Conservation (phyloP, 2,329 filamentous ascomycete species). For the Epichloe brachyelytri region DNA sequence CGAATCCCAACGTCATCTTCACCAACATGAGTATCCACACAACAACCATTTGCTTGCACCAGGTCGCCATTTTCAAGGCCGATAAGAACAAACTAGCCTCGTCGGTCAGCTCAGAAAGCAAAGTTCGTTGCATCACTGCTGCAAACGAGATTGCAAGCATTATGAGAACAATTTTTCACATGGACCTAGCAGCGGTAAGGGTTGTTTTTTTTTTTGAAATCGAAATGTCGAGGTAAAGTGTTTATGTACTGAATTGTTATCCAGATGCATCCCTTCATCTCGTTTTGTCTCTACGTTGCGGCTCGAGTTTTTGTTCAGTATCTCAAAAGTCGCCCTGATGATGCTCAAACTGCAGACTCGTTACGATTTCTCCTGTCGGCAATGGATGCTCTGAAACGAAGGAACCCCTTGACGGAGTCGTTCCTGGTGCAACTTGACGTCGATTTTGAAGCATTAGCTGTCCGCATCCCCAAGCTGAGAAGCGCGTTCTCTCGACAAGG, state of each 20-base stretch:
- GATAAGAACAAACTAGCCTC: conserved; percentile 72
- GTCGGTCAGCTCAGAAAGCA: conserved; percentile 76
- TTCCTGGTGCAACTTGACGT: conserved; percentile 90
- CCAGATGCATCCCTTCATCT: conserved; percentile 90
- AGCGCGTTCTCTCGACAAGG: conserved; percentile 39
- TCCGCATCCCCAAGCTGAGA: conserved; percentile 45
- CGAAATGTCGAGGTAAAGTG: background rate
- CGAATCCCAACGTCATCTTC: conserved; percentile 77
- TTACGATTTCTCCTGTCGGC: conserved; percentile 83
- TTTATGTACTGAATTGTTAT: background rate
- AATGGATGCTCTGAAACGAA: conserved; percentile 77
- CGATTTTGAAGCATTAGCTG: conserved; percentile 64
- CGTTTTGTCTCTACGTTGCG: conserved; percentile 92
- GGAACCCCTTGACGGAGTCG: conserved; percentile 85
- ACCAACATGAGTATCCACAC: conserved; percentile 96
- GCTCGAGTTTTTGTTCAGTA: conserved; percentile 93
- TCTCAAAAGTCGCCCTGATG: conserved; percentile 83
- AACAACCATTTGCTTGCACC: conserved; percentile 92
- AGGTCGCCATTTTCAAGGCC: conserved; percentile 94
- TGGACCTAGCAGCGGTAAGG: conserved; percentile 70
- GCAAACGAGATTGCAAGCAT: conserved; percentile 89
- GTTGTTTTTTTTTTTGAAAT: background rate
- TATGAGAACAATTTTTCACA: conserved; percentile 88
- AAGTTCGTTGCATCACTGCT: conserved; percentile 82
- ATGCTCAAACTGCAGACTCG: conserved; percentile 64